Percentiles rank a stretch among this genome's conserved stretches.
phyloP scores from a whole-genome alignment of 1,139 yeast species.

The Spencermartinsiella ligniputridi region DNA sequence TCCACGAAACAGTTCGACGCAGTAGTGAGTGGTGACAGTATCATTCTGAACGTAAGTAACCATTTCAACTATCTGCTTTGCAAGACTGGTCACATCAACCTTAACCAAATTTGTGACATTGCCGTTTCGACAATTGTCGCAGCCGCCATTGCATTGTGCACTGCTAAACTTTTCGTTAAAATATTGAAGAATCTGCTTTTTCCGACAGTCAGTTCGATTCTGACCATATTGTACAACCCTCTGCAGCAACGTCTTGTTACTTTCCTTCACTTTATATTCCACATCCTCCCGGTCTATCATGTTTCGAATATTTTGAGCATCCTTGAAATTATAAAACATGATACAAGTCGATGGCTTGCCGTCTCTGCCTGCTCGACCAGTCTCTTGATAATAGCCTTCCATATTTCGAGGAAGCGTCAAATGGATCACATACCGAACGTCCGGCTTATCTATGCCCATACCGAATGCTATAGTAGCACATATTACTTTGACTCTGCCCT shows the following conservation, averaged over 20 bases:
- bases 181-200: slow-evolving; percentile 82
- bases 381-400: slow-evolving; percentile 90
- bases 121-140: slow-evolving; percentile 78
- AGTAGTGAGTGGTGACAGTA: slow-evolving; percentile 70
- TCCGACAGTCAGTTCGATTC: slow-evolving; percentile 82
- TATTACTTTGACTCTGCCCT: slow-evolving; percentile 46
- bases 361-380: slow-evolving; percentile 95
- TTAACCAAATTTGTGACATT: slow-evolving; percentile 43
- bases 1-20: slow-evolving; percentile 83
- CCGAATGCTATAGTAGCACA: slow-evolving; percentile 91
- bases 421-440: slow-evolving; percentile 83
- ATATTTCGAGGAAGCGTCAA: slow-evolving; percentile 77
- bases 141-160: slow-evolving; percentile 58
- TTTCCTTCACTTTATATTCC: slow-evolving; percentile 62
- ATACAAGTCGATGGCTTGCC: slow-evolving; percentile 74
- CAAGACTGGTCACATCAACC: slow-evolving; percentile 65
- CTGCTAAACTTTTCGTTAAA: slow-evolving; percentile 81
- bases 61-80: slow-evolving; percentile 55
- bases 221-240: slow-evolving; percentile 92
- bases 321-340: slow-evolving; percentile 49
- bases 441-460: slow-evolving; percentile 94
- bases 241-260: slow-evolving; percentile 69
- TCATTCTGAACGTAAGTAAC: slow-evolving; percentile 54
- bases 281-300: slow-evolving; percentile 69
- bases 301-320: slow-evolving; percentile 50